These are phyloP conservation scores for Ustilago cynodontis DNA, from an alignment of 1,284 basidiomycete species.

Conservation along the genomic window DNA sequence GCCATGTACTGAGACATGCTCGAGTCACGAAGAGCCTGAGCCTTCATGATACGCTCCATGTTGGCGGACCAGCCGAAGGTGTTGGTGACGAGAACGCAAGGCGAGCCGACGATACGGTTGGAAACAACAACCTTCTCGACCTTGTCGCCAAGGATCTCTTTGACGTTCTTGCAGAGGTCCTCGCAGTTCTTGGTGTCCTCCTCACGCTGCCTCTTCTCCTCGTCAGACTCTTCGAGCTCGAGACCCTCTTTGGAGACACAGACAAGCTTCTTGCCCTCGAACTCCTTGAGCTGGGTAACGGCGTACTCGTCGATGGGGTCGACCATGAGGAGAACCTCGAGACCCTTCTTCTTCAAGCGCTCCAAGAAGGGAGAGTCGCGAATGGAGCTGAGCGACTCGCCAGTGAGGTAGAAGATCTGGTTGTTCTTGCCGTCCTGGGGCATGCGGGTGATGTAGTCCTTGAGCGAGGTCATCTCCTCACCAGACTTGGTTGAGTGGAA, in stretches of 20 bases:
- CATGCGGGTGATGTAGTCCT: conserved; percentile 99
- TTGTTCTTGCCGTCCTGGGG: conserved; percentile 99
- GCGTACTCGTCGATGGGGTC: conserved; percentile 78
- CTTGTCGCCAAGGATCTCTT: conserved; percentile 98
- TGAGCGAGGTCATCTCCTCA: conserved; percentile 93
- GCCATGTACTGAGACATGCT: conserved; percentile 99
- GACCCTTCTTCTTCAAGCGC: conserved; percentile 99
- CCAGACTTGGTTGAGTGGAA: conserved; percentile 96
- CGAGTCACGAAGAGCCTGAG: conserved; percentile 96
- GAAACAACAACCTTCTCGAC: conserved; percentile 99
- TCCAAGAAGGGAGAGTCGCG: conserved; percentile 98
- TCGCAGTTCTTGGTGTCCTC: conserved; percentile 86
- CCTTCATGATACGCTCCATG: conserved; percentile 99
- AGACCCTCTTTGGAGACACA: conserved; percentile 99
- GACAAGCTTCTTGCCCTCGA: conserved; percentile 96
- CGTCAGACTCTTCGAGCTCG: conserved; percentile 98
- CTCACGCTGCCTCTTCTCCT: conserved; percentile 94
- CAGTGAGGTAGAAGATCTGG: conserved; percentile 90
- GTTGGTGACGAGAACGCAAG: conserved; percentile 80
- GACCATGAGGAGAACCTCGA: conserved; percentile 93
- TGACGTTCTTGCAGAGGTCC: conserved; percentile 92
- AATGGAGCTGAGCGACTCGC: conserved; percentile 92
- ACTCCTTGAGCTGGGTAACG: conserved; percentile 97
- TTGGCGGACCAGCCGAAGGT: conserved; percentile 99
- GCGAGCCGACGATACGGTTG: conserved; percentile 77